Conservation (phyloP, 371 early-diverging fungal genomes). For the Entomophthora muscae region DNA sequence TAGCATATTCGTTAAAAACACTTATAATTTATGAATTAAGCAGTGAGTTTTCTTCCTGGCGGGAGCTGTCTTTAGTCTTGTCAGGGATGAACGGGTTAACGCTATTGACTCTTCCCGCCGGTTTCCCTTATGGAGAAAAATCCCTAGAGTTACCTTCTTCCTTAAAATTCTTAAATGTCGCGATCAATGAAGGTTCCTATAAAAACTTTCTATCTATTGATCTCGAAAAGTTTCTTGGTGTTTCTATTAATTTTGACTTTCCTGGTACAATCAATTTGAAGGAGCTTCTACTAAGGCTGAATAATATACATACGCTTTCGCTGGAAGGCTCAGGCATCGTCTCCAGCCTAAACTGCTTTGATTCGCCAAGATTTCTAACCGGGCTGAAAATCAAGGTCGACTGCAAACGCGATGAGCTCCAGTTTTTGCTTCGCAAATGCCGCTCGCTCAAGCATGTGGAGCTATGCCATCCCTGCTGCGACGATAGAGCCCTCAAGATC, state of each 20-base stretch:
- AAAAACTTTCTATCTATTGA: background rate
- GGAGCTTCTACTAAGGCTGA: background rate
- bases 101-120: background rate
- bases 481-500: background rate
- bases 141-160: background rate
- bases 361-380: background rate
- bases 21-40: background rate
- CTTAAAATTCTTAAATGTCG: background rate
- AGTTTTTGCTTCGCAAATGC: background rate
- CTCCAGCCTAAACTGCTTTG: background rate
- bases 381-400: background rate
- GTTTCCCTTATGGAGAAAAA: background rate
- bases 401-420: background rate
- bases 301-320: background rate
- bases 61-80: background rate
- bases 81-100: background rate
- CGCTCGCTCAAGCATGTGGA: background rate
- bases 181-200: background rate
- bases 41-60: background rate
- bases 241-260: constrained; percentile 1
- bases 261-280: background rate
- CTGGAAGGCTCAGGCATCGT: background rate
- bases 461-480: background rate
- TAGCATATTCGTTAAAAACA: no score
- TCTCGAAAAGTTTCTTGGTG: background rate